Conservation (phyloP, 352 stramenopile species). For the Thraustotheca clavata region DNA sequence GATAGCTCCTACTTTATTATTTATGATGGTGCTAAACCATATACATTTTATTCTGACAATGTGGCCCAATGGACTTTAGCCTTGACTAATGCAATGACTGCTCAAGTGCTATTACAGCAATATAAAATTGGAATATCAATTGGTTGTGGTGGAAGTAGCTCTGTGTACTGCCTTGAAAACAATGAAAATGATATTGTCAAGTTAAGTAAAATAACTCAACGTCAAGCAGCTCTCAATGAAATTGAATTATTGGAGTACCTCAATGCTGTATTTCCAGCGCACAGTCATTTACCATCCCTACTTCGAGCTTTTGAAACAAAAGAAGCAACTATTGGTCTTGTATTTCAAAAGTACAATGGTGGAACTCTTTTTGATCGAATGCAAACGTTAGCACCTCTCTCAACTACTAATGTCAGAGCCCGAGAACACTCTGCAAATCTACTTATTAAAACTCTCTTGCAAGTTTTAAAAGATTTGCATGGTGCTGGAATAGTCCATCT, state of each 20-base stretch:
- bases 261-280: neutral
- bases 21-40: neutral
- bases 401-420: no score
- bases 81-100: neutral
- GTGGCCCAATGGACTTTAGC: neutral
- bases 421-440: neutral
- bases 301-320: neutral
- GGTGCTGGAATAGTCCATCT: slow-evolving; percentile 54
- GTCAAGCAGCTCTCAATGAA: neutral
- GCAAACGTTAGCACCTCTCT: neutral
- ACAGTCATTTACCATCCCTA: neutral
- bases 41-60: neutral
- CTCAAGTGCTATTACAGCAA: neutral
- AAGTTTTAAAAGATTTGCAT: slow-evolving; percentile 38
- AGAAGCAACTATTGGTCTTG: neutral
- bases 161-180: neutral
- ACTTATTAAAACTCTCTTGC: neutral
- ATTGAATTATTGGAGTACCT: neutral
- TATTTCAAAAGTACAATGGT: slow-evolving; percentile 1
- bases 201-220: neutral
- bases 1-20: neutral
- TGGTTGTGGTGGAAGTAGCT: neutral
- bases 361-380: slow-evolving; percentile 7
- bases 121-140: slow-evolving; percentile 3
- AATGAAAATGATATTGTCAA: neutral